These are phyloP conservation scores for Quercus robur DNA, from an alignment of 306 rosid species.

Conservation along the genomic window DNA sequence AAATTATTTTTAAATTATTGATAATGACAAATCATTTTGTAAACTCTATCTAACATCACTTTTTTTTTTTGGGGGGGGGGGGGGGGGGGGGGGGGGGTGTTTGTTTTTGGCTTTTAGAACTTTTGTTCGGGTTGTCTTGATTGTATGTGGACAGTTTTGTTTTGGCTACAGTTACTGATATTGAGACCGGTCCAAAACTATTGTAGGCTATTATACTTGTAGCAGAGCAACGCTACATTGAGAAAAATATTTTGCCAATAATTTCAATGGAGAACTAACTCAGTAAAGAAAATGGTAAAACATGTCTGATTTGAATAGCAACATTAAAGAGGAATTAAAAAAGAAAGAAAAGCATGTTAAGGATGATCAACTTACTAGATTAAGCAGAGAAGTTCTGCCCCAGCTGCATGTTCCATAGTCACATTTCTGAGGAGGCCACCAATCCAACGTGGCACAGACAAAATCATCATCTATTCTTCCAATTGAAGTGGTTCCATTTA, in stretches of 20 bases:
- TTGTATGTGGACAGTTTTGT: neutral
- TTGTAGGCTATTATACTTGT: too few relatives aligned
- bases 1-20: too few relatives aligned
- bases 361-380: conserved; percentile 51
- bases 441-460: conserved; percentile 87
- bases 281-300: neutral
- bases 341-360: neutral
- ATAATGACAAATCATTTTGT: too few relatives aligned
- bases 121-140: neutral
- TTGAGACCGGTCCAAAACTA: too few relatives aligned
- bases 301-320: neutral
- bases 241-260: neutral
- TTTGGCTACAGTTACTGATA: too few relatives aligned
- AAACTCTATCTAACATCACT: too few relatives aligned
- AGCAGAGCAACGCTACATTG: too few relatives aligned
- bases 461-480: conserved; percentile 77
- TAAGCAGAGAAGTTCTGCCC: conserved; percentile 85
- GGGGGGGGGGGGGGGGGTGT: too few relatives aligned
- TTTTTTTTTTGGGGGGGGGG: too few relatives aligned
- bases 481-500: conserved; percentile 55
- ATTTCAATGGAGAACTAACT: neutral
- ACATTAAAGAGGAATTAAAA: neutral
- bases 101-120: neutral
- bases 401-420: conserved; percentile 87
- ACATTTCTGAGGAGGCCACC: conserved; percentile 99